Evolutionary conservation across 345 rosid genomes (phyloP).

Genomic region (Rhodomyrtus tomentosa): DNA sequence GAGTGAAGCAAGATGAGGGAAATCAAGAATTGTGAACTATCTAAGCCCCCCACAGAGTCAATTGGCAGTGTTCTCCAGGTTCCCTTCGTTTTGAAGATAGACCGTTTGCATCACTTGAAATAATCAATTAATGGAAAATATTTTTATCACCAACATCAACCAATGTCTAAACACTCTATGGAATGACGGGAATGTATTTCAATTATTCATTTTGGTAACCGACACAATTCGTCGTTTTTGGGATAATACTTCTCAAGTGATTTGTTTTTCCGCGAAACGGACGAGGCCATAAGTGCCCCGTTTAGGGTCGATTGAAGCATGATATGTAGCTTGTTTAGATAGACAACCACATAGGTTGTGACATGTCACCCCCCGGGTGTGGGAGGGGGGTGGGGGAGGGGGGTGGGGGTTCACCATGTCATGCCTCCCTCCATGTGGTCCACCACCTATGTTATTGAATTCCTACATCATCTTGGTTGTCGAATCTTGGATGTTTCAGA

Average conservation of each 20-base stretch:
- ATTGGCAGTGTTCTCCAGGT: fast-evolving
- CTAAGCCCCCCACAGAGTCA: neutral
- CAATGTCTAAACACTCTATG: neutral
- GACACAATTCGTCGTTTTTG: fast-evolving
- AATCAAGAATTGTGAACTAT: neutral
- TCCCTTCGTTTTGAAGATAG: too few species aligned
- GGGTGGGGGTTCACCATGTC: too few species aligned
- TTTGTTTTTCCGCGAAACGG: fast-evolving
- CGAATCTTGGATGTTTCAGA: too few species aligned
- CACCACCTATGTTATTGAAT: neutral
- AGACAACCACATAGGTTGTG: neutral
- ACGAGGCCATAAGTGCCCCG: fast-evolving
- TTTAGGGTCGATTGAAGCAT: neutral
- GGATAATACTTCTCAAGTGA: fast-evolving
- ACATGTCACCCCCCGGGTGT: too few species aligned
- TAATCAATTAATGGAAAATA: neutral
- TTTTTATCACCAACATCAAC: neutral
- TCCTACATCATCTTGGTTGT: neutral
- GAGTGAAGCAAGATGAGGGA: neutral
- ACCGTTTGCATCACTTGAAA: neutral
- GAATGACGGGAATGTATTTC: fast-evolving
- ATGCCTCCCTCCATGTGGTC: neutral
- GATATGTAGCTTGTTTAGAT: neutral
- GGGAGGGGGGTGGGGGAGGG: too few species aligned
- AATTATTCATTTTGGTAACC: fast-evolving